Percentiles rank a stretch among this genome's conserved stretches.
These are phyloP conservation scores for Cercospora berteroae DNA, from an alignment of 2,329 filamentous ascomycete genomes.

Conservation along the genomic window DNA sequence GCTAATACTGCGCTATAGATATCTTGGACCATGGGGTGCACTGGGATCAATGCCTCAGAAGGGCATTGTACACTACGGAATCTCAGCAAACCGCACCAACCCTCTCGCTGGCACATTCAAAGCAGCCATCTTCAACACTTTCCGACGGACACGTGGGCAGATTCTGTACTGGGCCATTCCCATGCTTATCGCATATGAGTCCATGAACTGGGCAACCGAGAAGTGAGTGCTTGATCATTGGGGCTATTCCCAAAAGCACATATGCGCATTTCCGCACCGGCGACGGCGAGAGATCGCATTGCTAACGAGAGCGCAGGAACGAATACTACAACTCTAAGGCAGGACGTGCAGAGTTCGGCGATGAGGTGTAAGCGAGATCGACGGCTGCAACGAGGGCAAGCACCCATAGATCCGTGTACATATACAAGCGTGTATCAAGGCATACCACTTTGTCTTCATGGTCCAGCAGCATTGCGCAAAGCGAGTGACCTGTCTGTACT, in stretches of 20 bases:
- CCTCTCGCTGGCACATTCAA: slow-evolving; percentile 74
- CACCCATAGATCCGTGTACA: slow-evolving; percentile 9
- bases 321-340: slow-evolving; percentile 79
- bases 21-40: slow-evolving; percentile 70
- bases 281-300: neutral
- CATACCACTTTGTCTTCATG: neutral
- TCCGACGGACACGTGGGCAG: slow-evolving; percentile 80
- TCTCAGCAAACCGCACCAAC: slow-evolving; percentile 86
- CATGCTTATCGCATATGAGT: slow-evolving; percentile 72
- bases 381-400: neutral
- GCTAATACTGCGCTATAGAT: slow-evolving; percentile 50
- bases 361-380: slow-evolving; percentile 39
- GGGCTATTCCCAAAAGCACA: neutral
- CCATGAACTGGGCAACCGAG: slow-evolving; percentile 88
- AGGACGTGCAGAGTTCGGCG: slow-evolving; percentile 57
- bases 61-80: slow-evolving; percentile 66
- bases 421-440: neutral
- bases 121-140: slow-evolving; percentile 92
- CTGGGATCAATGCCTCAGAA: slow-evolving; percentile 61
- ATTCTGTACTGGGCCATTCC: slow-evolving; percentile 86
- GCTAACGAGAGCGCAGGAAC: slow-evolving; percentile 55
- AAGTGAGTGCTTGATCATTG: slow-evolving; percentile 58
- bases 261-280: neutral
- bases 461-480: neutral
- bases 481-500: neutral